Evolutionary conservation across 352 stramenopile genomes (phyloP), one percentile per base, ranked within the genome.

Genomic region (Globisporangium rhizosaccharum): DNA sequence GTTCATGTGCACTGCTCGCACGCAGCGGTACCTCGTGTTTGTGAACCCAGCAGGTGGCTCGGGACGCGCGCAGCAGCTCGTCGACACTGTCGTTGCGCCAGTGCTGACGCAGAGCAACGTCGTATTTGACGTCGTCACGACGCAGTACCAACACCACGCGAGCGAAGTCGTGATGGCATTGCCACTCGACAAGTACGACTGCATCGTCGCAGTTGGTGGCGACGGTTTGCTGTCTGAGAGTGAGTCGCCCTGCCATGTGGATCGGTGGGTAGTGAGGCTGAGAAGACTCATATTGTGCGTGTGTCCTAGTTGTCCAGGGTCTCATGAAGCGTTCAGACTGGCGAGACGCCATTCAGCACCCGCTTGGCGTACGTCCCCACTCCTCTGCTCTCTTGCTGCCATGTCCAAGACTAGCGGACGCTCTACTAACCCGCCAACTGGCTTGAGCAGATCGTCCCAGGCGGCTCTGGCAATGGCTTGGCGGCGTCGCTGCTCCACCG

Each of bases 161-260:
- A 88, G 73, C 1, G 75, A 88, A 23, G 69, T 88, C 25, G 59
- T 72, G 18, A 55, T 56, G 15, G 56, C 66, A 0, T 44, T 88
- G 15, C 72, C 68, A 10, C 56, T 92, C 25, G 63, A 76, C 28
- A 67, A 58, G 36, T 92, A 79, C 59, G 79, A 88, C 51, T 89
- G 77, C 42, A 58, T 92, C 26, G 81, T 90, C 6, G 66, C 68
- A 3, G 72, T 92, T 20, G 81, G 82, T 23, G 82, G 82, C 10
- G 82, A 92, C 25, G 84, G 82, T 7, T 26, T 89, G n/a, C 55
- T 88, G 20, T 88, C 68, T 0, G 84, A 93, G 62, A 69, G 82
- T 90, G 70, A 57, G 77, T 23, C 68, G 12, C 88, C 11, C 14
- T 80, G 82, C 91, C 59, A 62, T 92, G 46, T 39, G 6, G 33